Percentiles rank a stretch among this genome's conserved stretches.
Evolutionary conservation across 1,284 basidiomycete genomes (phyloP).

Genomic region (Trametes sp.): DNA sequence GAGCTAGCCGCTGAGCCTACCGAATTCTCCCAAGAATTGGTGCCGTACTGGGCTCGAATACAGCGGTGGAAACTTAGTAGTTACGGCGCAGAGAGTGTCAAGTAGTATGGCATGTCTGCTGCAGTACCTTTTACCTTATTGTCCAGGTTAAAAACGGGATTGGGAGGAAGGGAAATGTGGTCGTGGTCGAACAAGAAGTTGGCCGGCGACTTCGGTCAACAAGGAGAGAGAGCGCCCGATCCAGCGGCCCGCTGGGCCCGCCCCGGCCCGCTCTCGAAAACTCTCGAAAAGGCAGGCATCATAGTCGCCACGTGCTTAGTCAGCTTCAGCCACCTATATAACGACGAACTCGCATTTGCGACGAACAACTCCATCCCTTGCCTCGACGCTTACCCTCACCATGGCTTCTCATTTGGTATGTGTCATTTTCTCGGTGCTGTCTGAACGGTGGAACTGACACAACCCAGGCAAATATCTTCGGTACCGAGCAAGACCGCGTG

Average conservation of each 20-base stretch:
- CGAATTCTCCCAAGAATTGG: too few relatives aligned
- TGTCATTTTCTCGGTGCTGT: conserved; percentile 1
- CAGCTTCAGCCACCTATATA: conserved; percentile 35
- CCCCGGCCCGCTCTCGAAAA: conserved; percentile 10
- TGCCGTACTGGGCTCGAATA: too few relatives aligned
- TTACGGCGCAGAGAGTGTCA: too few relatives aligned
- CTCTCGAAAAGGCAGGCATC: conserved; percentile 22
- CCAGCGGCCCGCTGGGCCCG: background rate
- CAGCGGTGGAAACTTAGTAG: too few relatives aligned
- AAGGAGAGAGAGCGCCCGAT: background rate
- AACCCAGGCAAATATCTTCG: conserved; percentile 81
- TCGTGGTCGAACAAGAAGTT: background rate
- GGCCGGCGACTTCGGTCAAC: background rate
- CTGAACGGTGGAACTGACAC: background rate
- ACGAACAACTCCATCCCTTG: conserved; percentile 7
- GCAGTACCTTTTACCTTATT: background rate
- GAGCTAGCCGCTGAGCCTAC: too few relatives aligned
- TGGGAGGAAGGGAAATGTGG: background rate
- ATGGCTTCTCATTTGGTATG: conserved; percentile 74
- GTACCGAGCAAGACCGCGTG: conserved; percentile 91
- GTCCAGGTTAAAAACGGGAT: background rate
- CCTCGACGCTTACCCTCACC: conserved; percentile 22
- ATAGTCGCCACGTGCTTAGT: conserved; percentile 21
- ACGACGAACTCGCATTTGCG: conserved; percentile 1
- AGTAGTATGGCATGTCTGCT: too few relatives aligned